Base-by-base conservation (phyloP, 2,329 filamentous ascomycete species). In the Chaetomiaceae sp. region DNA sequence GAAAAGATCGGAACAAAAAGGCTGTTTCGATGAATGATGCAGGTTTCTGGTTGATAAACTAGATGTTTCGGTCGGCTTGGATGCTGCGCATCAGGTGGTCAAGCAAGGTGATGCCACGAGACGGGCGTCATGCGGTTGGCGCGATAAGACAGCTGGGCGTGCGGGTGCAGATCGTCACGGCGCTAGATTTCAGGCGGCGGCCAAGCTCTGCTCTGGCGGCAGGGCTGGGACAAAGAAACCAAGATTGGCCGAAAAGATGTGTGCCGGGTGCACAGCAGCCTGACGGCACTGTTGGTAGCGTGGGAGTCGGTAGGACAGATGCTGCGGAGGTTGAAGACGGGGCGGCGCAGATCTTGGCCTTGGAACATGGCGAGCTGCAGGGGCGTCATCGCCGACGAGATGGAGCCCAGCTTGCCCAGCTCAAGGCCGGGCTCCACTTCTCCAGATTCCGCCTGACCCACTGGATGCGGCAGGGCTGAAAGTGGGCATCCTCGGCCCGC, bases 41-140 rank as follows among this genome's bases (percentile, higher is more conserved):
- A 8, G 29, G 3, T 37, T 17, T 14, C 15, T 9, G 37, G 4
- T 25, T 23, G 6, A 17, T 8, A 34, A 19, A 14, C 2, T 27
- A 19, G 31, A 20, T 29, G 11, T 45, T n/a, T 52, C 29, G 11
- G 11, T 15, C 9, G 31, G 15, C 9, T 17, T 51, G 23, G 49
- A 46, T 43, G 19, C 7, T 46, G 20, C 38, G 56, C 39, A 54
- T 63, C 63, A 65, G 56, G 57, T 55, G 61, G 62, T 59, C 62
- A 60, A 63, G 59, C 62, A 37, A 59, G 51, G 56, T 59, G 56
- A 51, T 62, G 64, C 64, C 65, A 66, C 65, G 65, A 65, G 64
- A 63, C 56, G 50, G 48, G 44, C 51, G 55, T 48, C 47, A 54
- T 54, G 55, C 44, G 53, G 46, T 47, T 55, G 19, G 50, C 49